Conservation (phyloP, 352 stramenopile species). For the Globisporangium takayamanum region DNA sequence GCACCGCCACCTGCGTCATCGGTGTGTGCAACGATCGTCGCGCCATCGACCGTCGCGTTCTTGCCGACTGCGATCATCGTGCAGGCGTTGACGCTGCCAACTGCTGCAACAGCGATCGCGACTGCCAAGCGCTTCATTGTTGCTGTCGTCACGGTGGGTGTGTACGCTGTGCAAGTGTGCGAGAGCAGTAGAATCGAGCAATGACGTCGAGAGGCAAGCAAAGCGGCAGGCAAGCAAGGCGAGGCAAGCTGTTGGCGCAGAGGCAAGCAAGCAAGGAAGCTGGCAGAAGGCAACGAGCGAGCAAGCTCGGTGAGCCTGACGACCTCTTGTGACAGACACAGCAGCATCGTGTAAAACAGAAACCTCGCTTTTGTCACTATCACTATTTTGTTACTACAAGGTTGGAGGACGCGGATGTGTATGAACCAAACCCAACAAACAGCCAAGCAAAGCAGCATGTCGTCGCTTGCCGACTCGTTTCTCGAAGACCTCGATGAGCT, state of each 20-base stretch:
- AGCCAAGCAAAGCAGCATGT: constrained; percentile 29
- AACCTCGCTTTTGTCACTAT: too few relatives aligned
- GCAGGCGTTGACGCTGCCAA: constrained; percentile 29
- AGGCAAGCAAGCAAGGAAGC: too few relatives aligned
- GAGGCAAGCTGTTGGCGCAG: too few relatives aligned
- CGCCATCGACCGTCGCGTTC: constrained; percentile 71
- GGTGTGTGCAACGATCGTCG: constrained; percentile 87
- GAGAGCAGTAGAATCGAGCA: background rate
- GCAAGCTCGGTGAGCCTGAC: too few relatives aligned
- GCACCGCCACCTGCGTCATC: constrained; percentile 70
- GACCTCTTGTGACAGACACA: too few relatives aligned
- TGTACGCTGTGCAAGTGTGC: background rate
- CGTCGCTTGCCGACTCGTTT: constrained; percentile 84
- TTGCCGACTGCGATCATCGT: constrained; percentile 85
- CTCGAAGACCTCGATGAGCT: constrained; percentile 88
- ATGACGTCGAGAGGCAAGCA: too few relatives aligned
- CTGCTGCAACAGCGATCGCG: background rate
- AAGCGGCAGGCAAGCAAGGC: too few relatives aligned
- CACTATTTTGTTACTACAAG: too few relatives aligned
- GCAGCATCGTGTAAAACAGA: too few relatives aligned
- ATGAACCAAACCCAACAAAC: background rate
- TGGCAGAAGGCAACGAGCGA: too few relatives aligned
- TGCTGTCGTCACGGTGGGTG: background rate
- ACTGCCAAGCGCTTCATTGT: background rate
- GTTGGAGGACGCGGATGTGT: too few relatives aligned